Base-by-base conservation (phyloP, 306 rosid genomes). In the Vigna angularis region DNA sequence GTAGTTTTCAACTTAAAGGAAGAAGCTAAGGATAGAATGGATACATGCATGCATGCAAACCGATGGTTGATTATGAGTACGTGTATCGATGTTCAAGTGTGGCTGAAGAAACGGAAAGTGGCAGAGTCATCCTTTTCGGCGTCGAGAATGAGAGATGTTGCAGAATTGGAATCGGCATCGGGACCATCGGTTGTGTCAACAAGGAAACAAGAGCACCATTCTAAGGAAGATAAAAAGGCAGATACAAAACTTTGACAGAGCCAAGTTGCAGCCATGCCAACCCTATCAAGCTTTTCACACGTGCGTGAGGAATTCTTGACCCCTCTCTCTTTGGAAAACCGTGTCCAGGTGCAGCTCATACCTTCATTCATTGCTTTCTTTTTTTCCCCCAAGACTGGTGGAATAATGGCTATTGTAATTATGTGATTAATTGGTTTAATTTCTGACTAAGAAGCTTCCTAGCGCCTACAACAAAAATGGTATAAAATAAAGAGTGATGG, bases 181-280 rank as follows among this genome's bases (percentile, higher is more conserved):
- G 83, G 53, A 14, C 32, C 81, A 56, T 81, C 81, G 0, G 13
- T 67, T 26, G 88, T 85, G 44, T 77, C 78, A 66, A 85, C 65
- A 15, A 22, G 2, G 62, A 85, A 28, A 72, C 88, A 85, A 73
- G 79, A 34, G 36, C 79, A 74, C 22, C 85, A 81, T 6, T 78
- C 75, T 67, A 85, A 81, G 36, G 85, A 73, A 52, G 85, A 56
- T 15, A 81, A 85, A 72, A 85, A 85, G 59, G 49, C 80, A 32
- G 66, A 11, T 16, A 61, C 71, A 9, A 85, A 44, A 56, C 75
- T 59, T 52, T 73, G 78, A 62, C 70, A 53, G 9, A 85, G 62
- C 81, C 88, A 77, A 64, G 62, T 15, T 53, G 88, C 12, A 36
- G 85, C 81, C 44, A 85, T 26, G 15, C 62, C 88, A 62, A 44